Evolutionary conservation across 495 filamentous ascomycete species (phyloP).

Genomic region (Aspergillus nidulans): DNA sequence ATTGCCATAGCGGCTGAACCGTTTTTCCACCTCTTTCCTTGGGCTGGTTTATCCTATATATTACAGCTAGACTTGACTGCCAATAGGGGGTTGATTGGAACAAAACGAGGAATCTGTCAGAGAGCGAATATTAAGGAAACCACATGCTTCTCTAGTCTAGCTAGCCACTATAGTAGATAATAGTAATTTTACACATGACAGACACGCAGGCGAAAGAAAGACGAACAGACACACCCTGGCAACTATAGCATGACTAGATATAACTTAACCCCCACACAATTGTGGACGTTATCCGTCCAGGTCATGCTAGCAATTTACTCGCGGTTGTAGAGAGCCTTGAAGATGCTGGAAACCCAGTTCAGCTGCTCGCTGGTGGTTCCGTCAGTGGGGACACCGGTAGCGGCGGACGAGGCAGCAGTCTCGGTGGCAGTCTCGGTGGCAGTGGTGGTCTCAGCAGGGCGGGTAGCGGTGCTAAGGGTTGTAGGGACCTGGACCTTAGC

Average conservation of each 20-base stretch:
- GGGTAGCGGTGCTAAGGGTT: neutral
- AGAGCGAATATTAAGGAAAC: neutral
- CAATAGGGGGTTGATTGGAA: too few species aligned
- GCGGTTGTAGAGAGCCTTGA: neutral
- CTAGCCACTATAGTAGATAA: neutral
- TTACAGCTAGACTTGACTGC: too few species aligned
- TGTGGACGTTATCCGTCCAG: too few species aligned
- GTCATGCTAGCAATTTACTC: neutral
- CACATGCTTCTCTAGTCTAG: neutral
- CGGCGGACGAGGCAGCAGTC: neutral
- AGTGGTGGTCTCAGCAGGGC: constrained; percentile 1
- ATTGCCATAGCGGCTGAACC: too few species aligned
- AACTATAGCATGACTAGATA: neutral
- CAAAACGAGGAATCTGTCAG: too few species aligned
- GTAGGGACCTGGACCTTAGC: neutral
- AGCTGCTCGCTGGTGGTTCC: neutral
- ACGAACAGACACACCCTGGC: neutral
- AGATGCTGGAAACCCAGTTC: neutral
- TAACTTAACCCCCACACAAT: too few species aligned
- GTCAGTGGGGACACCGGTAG: neutral
- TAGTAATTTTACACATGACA: neutral
- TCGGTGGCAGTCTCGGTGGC: neutral
- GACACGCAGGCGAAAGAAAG: neutral
- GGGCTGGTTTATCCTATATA: too few species aligned
- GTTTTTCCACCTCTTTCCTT: too few species aligned